These are phyloP conservation scores for Pleurotus giganteus DNA, from an alignment of 768 basidiomycete species.

Conservation along the genomic window DNA sequence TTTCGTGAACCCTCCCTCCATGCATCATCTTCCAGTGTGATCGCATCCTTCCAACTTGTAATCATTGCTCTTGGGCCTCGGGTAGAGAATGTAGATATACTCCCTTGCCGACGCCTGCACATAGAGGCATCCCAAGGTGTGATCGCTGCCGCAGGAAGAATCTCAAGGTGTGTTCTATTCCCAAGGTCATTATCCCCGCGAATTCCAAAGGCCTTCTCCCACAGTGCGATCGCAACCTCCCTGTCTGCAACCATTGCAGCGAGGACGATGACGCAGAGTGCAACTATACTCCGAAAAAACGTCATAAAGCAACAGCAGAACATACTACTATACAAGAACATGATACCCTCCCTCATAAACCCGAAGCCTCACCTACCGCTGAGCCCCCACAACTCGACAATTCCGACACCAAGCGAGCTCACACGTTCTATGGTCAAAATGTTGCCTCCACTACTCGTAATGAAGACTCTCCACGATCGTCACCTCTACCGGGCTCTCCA, in stretches of 20 bases:
- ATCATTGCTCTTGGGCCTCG: conserved; percentile 66
- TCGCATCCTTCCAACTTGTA: conserved; percentile 66
- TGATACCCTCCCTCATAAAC: conserved; percentile 16
- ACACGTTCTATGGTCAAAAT: conserved; percentile 49
- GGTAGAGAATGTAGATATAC: conserved; percentile 71
- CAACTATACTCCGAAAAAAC: conserved; percentile 73
- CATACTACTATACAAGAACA: conserved; percentile 17
- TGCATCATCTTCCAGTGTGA: conserved; percentile 54
- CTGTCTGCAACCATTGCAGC: conserved; percentile 67
- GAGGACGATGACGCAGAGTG: conserved; percentile 53
- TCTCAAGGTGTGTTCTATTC: conserved; percentile 47
- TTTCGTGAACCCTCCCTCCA: conserved; percentile 5
- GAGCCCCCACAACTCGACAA: background rate
- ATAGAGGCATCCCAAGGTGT: conserved; percentile 72
- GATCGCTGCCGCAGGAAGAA: conserved; percentile 68
- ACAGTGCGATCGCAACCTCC: conserved; percentile 72
- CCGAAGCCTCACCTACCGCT: conserved; percentile 12
- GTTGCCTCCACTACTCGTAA: conserved; percentile 33
- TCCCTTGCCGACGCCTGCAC: conserved; percentile 71
- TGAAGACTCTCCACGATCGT: conserved; percentile 20
- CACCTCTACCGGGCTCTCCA: conserved; percentile 20
- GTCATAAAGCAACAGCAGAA: conserved; percentile 47
- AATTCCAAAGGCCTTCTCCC: conserved; percentile 3
- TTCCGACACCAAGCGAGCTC: conserved; percentile 19
- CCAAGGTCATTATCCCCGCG: background rate